A percentile compares a stretch with the other conserved stretches of the same genome.
Evolutionary conservation across 2,329 filamentous ascomycete species (phyloP).

Genomic region (Westerdykella aurantiaca): DNA sequence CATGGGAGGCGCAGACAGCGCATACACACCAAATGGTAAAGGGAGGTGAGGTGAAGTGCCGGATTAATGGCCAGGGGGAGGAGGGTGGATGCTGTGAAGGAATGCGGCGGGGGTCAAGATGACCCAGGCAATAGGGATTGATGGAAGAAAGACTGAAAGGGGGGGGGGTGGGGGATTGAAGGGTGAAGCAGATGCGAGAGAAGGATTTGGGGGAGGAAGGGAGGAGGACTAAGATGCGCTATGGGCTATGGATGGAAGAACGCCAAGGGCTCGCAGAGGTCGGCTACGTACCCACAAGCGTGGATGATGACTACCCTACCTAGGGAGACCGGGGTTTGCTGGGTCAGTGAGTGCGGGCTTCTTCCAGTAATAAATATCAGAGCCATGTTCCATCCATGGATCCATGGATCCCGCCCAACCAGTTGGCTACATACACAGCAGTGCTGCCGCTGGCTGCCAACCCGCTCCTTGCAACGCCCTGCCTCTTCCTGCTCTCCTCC

Average conservation of each 20-base stretch:
- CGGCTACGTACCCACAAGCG: slow-evolving; percentile 11
- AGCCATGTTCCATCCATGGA: background rate
- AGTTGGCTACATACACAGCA: slow-evolving; percentile 2
- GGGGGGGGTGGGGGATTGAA: too few species aligned
- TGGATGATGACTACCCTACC: slow-evolving; percentile 8
- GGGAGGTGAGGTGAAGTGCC: too few species aligned
- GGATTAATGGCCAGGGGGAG: too few species aligned
- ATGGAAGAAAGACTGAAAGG: too few species aligned
- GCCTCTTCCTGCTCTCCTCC: background rate
- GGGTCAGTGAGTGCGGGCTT: background rate
- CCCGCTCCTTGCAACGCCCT: background rate
- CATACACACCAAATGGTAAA: slow-evolving; percentile 25
- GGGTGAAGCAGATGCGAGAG: slow-evolving; percentile 15
- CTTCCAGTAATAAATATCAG: slow-evolving; percentile 9
- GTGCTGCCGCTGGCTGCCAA: background rate
- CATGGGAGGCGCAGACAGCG: slow-evolving; percentile 32
- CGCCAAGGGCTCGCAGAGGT: slow-evolving; percentile 1
- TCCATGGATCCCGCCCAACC: background rate
- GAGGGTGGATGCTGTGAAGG: too few species aligned
- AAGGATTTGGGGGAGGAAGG: slow-evolving; percentile 5
- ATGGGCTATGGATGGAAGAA: slow-evolving; percentile 9
- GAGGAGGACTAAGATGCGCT: slow-evolving; percentile 3
- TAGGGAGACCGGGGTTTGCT: background rate
- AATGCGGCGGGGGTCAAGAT: too few species aligned
- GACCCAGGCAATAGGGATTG: too few species aligned